These are phyloP conservation scores for Actinomortierella wolfii DNA, from an alignment of 371 early-diverging fungal genomes.

Conservation along the genomic window DNA sequence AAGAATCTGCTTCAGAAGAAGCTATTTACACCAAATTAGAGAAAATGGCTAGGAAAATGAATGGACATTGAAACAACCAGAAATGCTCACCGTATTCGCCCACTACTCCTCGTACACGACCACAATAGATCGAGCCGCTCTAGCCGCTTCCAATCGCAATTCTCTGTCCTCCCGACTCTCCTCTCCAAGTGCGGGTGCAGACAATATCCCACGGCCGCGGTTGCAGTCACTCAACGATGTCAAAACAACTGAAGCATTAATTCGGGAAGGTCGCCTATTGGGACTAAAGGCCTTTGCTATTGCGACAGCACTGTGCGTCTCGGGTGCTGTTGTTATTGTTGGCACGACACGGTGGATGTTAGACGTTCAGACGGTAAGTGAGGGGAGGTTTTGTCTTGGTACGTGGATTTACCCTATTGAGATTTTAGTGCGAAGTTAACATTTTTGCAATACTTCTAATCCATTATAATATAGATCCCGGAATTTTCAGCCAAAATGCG, in stretches of 20 bases:
- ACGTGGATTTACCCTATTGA: no score
- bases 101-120: no score
- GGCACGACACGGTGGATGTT: constrained; percentile 39
- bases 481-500: constrained; percentile 46
- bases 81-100: no score
- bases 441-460: neutral
- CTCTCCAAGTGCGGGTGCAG: no score
- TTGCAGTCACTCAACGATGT: constrained; percentile 29
- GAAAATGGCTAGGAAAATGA: no score
- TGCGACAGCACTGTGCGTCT: constrained; percentile 38
- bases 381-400: neutral
- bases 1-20: no score
- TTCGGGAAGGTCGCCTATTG: constrained; percentile 35
- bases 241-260: constrained; percentile 27
- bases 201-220: constrained; percentile 1
- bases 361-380: constrained; percentile 38
- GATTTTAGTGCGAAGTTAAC: no score
- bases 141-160: no score
- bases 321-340: constrained; percentile 28
- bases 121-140: no score
- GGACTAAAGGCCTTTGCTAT: constrained; percentile 41
- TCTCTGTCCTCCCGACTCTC: no score
- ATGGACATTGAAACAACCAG: no score
- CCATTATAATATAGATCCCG: constrained; percentile 26
- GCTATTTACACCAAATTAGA: no score